Evolutionary conservation across 2,329 filamentous ascomycete species (phyloP), one percentile per base, ranked within the genome.

Genomic region (Didymella pinodella): DNA sequence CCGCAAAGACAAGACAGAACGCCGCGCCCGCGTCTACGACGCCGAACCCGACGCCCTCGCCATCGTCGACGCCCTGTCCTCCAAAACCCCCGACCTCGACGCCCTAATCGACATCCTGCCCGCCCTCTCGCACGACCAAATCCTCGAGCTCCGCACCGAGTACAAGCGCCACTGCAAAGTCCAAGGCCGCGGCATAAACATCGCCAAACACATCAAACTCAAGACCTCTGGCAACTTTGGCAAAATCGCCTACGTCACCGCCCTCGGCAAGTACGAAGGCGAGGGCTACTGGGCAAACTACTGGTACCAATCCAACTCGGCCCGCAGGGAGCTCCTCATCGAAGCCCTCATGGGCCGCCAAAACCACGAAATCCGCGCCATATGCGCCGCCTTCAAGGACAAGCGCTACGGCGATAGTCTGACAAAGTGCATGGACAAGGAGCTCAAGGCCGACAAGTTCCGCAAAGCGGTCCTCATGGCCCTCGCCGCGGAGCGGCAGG

Each of bases 251-350:
- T 97, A 98, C 76, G 88, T 93, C 3, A 93, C 92, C 2, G 93
- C 94, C 0, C 85, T 98, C 0, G 95, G 95, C 10, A 85, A 86
- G 51, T 98, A 93, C 89, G 95, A 97, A 79, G 90, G 88, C 67
- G 95, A 99, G 77, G 92, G 92, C 0, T 97, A 97, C 82, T 99
- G 95, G 93, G 93, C 94, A 59, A 98, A 97, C 76, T 97, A 92
- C 78, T 98, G 93, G 89, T 98, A 97, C 79, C 94, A 97, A 74
- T 89, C 89, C 36, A 90, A 94, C 76, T 91, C 89, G 69, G 91
- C 89, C 7, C 86, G 92, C 2, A 87, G 93, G 6, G 94, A 98
- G 77, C 83, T 99, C 34, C 85, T 99, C 52, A 97, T 98, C 69
- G 95, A 99, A 78, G 87, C 89, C 6, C 84, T 99, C 20, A 96